phyloP scores from a whole-genome alignment of 164 flowering plant genomes.

The Platanus orientalis region DNA sequence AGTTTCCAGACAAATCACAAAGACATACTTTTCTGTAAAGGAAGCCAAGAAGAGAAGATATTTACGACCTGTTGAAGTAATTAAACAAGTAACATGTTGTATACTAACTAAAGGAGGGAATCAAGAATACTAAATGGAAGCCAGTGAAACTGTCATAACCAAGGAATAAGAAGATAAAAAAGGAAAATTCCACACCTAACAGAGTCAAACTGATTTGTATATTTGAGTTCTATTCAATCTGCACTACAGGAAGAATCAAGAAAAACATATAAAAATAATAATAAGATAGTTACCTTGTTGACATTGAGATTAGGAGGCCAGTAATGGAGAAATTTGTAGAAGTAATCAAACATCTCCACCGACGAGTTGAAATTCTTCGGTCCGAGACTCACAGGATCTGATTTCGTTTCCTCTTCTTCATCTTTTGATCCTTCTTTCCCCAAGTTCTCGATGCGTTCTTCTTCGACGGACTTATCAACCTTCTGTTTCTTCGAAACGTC shows the following conservation, averaged over 20 bases:
- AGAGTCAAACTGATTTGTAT: background rate
- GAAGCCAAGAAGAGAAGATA: too few relatives aligned
- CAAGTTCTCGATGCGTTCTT: constrained; percentile 10
- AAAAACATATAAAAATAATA: background rate
- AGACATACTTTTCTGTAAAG: too few relatives aligned
- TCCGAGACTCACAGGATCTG: constrained; percentile 45
- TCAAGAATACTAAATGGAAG: too few relatives aligned
- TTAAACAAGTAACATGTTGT: too few relatives aligned
- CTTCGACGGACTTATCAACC: constrained; percentile 11
- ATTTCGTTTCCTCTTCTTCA: constrained; percentile 13
- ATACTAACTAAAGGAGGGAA: too few relatives aligned
- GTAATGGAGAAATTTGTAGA: constrained; percentile 60
- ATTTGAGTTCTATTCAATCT: background rate
- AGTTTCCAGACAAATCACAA: too few relatives aligned
- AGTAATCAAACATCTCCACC: constrained; percentile 79
- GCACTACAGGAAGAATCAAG: background rate
- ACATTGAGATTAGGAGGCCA: constrained; percentile 72
- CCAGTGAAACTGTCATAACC: too few relatives aligned
- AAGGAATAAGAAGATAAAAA: too few relatives aligned
- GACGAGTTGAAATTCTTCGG: constrained; percentile 64
- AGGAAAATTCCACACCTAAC: background rate
- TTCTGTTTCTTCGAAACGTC: constrained; percentile 10
- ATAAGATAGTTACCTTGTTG: constrained; percentile 53
- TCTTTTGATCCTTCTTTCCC: constrained; percentile 1
- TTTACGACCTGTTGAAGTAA: too few relatives aligned